Evolutionary conservation across 2,329 filamentous ascomycete genomes (phyloP).

Genomic region (Clonostachys sp.): DNA sequence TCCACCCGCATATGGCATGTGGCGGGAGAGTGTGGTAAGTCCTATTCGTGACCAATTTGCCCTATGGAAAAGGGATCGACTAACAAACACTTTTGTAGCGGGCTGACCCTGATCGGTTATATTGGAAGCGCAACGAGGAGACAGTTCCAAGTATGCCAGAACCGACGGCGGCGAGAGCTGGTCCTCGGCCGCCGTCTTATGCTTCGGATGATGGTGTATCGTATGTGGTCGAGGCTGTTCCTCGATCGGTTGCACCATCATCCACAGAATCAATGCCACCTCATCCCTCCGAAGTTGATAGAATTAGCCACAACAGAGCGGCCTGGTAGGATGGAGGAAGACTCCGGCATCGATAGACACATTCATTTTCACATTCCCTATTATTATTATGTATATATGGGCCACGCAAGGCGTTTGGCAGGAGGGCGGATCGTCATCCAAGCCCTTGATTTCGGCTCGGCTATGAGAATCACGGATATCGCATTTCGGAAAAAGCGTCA

Average conservation of each 20-base stretch:
- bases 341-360: too few relatives aligned
- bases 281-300: constrained; percentile 41
- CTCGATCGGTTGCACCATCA: constrained; percentile 49
- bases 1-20: constrained; percentile 82
- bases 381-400: too few relatives aligned
- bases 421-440: not conserved
- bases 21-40: constrained; percentile 78
- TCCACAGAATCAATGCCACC: constrained; percentile 34
- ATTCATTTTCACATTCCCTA: too few relatives aligned
- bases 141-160: constrained; percentile 7
- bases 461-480: not conserved
- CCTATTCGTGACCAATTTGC: not conserved
- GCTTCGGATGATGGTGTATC: constrained; percentile 69
- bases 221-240: constrained; percentile 66
- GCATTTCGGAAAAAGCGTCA: not conserved
- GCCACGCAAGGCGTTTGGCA: too few relatives aligned
- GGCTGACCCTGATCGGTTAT: constrained; percentile 75
- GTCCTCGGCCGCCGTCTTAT: constrained; percentile 67
- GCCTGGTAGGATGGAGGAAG: too few relatives aligned
- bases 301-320: not conserved
- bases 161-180: constrained; percentile 9
- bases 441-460: not conserved
- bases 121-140: constrained; percentile 66
- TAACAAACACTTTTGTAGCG: constrained; percentile 36
- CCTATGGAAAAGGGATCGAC: not conserved